Base-by-base conservation (phyloP, 2,329 filamentous ascomycete genomes). In the Stemphylium beticola region DNA sequence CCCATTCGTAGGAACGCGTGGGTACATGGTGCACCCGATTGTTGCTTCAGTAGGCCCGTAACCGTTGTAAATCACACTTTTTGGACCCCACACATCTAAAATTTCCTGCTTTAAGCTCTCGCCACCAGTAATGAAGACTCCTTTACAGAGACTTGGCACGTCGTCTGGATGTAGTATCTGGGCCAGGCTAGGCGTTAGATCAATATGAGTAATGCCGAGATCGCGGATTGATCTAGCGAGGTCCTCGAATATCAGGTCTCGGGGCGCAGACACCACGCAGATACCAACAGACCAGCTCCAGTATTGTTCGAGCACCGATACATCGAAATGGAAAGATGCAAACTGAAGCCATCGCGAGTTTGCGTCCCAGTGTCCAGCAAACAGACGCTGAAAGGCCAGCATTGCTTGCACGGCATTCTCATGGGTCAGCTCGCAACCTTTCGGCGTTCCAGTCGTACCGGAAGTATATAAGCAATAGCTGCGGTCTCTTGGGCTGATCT, bases 271-370 rank as follows among this genome's bases (percentile, higher is more conserved):
- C 2, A 93, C 89, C 0, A 97, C 83, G 4, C 89, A 88, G 22
- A 97, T 92, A 1, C 92, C 92, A 0, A 95, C 90, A 24, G 89
- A 92, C 93, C 93, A 97, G 53, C 88, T 95, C 92, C 92, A 97
- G 72, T 93, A 97, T 67, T 96, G 93, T 69, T 97, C 93, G 0
- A 97, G 81, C 0, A 97, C 90, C 1, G 91, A 95, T 4, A 97
- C 93, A 66, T 97, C 93, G 57, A 97, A 97, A 73, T 96, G 93
- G 52, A 96, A 91, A 0, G 92, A 93, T 1, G 93, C 93, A 69
- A 97, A 97, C 69, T 97, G 93, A 0, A 97, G 80, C 88, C 92
- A 97, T 53, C 89, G 85, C 0, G 92, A 96, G 0, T 83, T 71
- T 0, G 80, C 66, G 36, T 89, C 82, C 90, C 92, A 96, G 65